Conservation (phyloP, 345 rosid species). For the Euclidium syriacum region DNA sequence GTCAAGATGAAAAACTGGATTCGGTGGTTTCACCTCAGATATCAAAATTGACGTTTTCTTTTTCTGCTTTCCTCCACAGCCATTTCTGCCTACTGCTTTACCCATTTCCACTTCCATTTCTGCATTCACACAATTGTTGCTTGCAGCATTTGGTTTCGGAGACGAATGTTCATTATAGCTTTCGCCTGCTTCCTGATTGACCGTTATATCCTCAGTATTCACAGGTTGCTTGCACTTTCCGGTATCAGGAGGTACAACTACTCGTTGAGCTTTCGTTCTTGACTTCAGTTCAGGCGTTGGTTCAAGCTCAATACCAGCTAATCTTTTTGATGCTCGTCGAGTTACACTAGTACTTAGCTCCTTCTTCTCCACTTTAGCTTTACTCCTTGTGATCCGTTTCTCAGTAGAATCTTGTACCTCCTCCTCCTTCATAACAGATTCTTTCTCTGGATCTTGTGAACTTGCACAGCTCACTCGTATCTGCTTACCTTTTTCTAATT, state of each 20-base stretch:
- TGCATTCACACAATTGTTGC: not conserved
- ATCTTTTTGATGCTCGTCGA: conserved; percentile 78
- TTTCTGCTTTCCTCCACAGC: conserved; percentile 4
- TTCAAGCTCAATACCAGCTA: conserved; percentile 78
- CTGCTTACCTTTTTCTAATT: conserved; percentile 9
- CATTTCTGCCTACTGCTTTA: conserved; percentile 8
- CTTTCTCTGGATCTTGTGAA: conserved; percentile 29
- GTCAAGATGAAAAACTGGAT: conserved; percentile 26
- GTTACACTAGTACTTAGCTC: conserved; percentile 30
- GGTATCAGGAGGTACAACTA: conserved; percentile 21
- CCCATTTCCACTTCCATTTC: conserved; percentile 5
- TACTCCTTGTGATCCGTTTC: conserved; percentile 26
- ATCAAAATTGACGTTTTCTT: conserved; percentile 2
- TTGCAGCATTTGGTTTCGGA: conserved; percentile 10
- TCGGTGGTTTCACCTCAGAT: not conserved
- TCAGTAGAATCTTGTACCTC: conserved; percentile 28
- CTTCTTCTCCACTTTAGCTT: conserved; percentile 26
- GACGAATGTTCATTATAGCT: conserved; percentile 2
- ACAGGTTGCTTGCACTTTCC: conserved; percentile 25
- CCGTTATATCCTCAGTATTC: conserved; percentile 7
- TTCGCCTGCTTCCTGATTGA: conserved; percentile 3
- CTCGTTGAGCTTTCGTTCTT: conserved; percentile 38
- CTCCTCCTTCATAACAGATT: conserved; percentile 21
- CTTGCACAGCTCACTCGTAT: conserved; percentile 25
- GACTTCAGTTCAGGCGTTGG: conserved; percentile 53